A percentile compares a stretch with the other conserved stretches of the same genome.
phyloP scores from a whole-genome alignment of 129 eudicot genomes.

The Flaveria brownii region DNA sequence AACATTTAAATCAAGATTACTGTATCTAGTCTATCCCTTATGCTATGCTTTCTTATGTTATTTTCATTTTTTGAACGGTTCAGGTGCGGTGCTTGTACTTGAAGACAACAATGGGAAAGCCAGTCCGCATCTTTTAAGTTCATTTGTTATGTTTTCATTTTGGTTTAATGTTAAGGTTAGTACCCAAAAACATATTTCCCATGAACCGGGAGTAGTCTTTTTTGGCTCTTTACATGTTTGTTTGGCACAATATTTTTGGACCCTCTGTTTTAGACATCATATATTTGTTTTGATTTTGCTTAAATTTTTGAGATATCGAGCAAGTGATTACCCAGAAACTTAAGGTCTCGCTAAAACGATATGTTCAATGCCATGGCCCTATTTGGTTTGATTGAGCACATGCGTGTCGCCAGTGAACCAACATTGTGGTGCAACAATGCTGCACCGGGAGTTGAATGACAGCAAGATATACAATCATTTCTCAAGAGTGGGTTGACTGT shows the following conservation, averaged over 20 bases:
- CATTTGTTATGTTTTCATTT: neutral
- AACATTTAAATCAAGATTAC: too few relatives aligned
- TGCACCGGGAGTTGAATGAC: too few relatives aligned
- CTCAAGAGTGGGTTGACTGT: too few relatives aligned
- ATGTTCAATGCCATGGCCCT: too few relatives aligned
- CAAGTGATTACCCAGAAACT: too few relatives aligned
- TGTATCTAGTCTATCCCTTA: neutral
- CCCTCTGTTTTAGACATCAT: neutral
- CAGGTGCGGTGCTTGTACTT: constrained; percentile 18
- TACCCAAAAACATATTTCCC: neutral
- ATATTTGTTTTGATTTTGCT: neutral
- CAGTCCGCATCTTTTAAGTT: neutral
- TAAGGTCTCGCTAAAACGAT: too few relatives aligned
- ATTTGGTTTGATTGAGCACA: too few relatives aligned
- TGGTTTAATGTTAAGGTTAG: neutral
- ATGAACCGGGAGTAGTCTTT: neutral
- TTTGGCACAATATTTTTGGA: neutral
- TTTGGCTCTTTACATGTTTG: constrained; percentile 2
- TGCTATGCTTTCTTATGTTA: neutral
- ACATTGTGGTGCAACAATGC: too few relatives aligned
- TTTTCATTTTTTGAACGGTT: neutral
- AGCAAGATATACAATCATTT: too few relatives aligned
- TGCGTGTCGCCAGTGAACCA: too few relatives aligned
- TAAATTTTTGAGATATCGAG: too few relatives aligned
- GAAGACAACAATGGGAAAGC: constrained; percentile 17